Percentiles rank a stretch among this genome's conserved stretches.
These are phyloP conservation scores for Lagerstroemia speciosa DNA, from an alignment of 345 rosid species.

Conservation along the genomic window DNA sequence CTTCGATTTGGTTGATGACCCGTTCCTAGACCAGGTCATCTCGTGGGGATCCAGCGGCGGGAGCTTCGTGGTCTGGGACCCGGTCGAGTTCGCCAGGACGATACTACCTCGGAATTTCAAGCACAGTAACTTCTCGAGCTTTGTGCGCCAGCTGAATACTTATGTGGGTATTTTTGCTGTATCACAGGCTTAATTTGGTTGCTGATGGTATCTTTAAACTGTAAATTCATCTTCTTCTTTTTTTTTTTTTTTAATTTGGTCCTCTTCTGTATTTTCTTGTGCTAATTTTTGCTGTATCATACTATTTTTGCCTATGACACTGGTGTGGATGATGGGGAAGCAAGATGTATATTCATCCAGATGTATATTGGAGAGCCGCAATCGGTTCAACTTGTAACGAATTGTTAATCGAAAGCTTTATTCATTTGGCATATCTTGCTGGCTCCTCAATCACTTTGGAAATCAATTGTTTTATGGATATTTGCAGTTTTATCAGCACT, in stretches of 20 bases:
- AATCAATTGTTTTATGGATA: neutral
- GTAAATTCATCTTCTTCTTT: neutral
- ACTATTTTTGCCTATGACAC: conserved; percentile 7
- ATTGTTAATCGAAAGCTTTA: neutral
- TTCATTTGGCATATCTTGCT: neutral
- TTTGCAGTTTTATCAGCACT: neutral
- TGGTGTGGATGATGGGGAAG: neutral
- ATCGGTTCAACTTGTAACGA: neutral
- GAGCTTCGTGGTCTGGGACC: conserved; percentile 93
- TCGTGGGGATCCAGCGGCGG: conserved; percentile 71
- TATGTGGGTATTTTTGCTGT: conserved; percentile 63
- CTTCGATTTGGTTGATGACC: conserved; percentile 76
- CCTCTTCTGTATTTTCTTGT: conserved; percentile 10
- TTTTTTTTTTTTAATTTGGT: neutral
- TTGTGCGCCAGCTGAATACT: conserved; percentile 93
- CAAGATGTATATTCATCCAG: neutral
- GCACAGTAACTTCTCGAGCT: conserved; percentile 97
- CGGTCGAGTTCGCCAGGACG: conserved; percentile 63
- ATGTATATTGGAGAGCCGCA: conserved; percentile 13
- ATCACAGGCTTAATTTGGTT: conserved; percentile 20
- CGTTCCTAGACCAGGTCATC: conserved; percentile 58
- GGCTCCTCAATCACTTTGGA: neutral
- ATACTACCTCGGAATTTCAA: conserved; percentile 84
- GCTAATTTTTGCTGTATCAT: conserved; percentile 6
- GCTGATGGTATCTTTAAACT: conserved; percentile 23